A percentile compares a stretch with the other conserved stretches of the same genome.
These are phyloP conservation scores for Luvunga scandens DNA, from an alignment of 345 rosid species.

Conservation along the genomic window DNA sequence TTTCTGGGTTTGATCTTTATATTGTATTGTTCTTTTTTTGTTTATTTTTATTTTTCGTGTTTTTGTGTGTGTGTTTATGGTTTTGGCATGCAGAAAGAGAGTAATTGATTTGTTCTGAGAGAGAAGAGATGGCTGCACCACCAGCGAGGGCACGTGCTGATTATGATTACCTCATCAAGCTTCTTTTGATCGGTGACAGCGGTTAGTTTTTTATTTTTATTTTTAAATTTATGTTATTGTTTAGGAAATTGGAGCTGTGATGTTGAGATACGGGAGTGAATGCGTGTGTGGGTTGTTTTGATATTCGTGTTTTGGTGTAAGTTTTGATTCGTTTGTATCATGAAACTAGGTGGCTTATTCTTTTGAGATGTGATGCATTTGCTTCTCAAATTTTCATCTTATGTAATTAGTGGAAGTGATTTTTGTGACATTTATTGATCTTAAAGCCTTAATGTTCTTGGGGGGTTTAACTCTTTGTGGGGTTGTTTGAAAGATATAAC, in stretches of 20 bases:
- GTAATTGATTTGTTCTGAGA: slow-evolving; percentile 2
- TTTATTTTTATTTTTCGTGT: neutral
- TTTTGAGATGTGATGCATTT: slow-evolving; percentile 7
- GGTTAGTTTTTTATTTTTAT: slow-evolving; percentile 27
- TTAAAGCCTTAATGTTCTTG: neutral
- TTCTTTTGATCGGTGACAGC: slow-evolving; percentile 75
- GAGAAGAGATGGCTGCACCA: slow-evolving; percentile 65
- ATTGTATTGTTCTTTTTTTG: neutral
- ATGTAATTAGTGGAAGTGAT: neutral
- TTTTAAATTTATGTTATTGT: neutral
- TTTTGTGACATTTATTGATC: neutral
- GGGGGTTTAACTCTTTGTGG: neutral
- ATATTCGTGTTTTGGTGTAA: neutral
- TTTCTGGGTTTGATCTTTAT: slow-evolving; percentile 9
- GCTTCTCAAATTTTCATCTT: neutral
- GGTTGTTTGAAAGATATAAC: neutral
- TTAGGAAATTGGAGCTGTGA: neutral
- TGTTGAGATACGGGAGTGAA: neutral
- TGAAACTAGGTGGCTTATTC: neutral
- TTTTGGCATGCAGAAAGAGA: slow-evolving; percentile 16
- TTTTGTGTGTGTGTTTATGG: neutral
- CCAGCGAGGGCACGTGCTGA: slow-evolving; percentile 76
- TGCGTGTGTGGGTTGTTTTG: neutral
- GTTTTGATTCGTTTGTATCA: slow-evolving; percentile 4
- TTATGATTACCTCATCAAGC: slow-evolving; percentile 77